Evolutionary conservation across 148 eudicot genomes (phyloP), one percentile per base, ranked within the genome.

Genomic region (Dianthus caryophyllus): DNA sequence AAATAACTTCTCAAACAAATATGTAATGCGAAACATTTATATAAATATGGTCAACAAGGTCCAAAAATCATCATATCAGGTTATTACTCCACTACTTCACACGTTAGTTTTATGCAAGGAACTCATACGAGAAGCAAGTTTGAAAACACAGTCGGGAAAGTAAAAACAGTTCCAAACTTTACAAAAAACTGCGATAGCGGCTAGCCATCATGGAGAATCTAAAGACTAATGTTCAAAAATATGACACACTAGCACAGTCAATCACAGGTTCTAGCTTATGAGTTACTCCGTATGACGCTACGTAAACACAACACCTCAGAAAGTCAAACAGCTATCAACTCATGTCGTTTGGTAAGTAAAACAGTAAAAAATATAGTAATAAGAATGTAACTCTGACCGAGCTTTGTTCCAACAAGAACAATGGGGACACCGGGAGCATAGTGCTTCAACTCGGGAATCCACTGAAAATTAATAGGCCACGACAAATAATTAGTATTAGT

Each of bases 391-490:
- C 74, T 61, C 98, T 85, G 66, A 93, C 98, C 98, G 51, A 93
- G 91, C 75, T 93, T 93, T 65, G 98, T 93, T 64, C 98, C 98
- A 70, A 93, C 98, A 71, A 93, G 91, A 80, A 93, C 85, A 38
- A 93, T 93, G 51, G 98, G 98, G 65, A 93, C 95, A 46, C 98
- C 98, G 51, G 98, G 98, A 58, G 98, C 98, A 76, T 93, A 93
- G 75, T 93, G 98, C 88, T 89, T 87, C 91, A 93, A 83, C 78
- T 93, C 98, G 10, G 98, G 96, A 70, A 93, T 93, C 98, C 98
- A 93, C 98, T 93, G 87, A 36, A 79, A 77, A 71, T 62, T 47
- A 54, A 72, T 58, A 50, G 51, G 48, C 58, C 66, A 71, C 14
- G 48, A 29, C 31, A 66, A 33, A 26, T 46, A 26, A 73, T 80